A percentile compares a stretch with the other conserved stretches of the same genome.
phyloP scores from a whole-genome alignment of 129 eudicot genomes.

The Ambrosia trifida region DNA sequence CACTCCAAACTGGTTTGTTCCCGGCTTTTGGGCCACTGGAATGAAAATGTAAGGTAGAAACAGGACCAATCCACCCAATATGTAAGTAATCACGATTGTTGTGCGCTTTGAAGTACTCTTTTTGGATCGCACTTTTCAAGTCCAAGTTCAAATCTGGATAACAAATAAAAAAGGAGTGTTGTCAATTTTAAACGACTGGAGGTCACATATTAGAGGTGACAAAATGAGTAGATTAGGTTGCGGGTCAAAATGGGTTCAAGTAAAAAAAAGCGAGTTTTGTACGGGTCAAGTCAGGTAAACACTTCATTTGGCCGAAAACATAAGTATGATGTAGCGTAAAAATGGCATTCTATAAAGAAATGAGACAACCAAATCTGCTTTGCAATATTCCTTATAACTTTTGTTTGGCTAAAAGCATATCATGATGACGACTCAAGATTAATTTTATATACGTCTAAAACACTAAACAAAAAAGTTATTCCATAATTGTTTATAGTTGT shows the following conservation, averaged over 20 bases:
- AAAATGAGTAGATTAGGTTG: neutral
- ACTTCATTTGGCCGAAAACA: neutral
- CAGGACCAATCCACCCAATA: constrained; percentile 84
- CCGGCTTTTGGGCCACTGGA: constrained; percentile 58
- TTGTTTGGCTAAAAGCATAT: neutral
- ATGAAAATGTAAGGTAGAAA: constrained; percentile 79
- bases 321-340: neutral
- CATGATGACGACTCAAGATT: neutral
- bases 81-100: constrained; percentile 71
- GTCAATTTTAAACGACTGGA: neutral
- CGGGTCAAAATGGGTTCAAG: neutral
- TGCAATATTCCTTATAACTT: neutral
- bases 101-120: constrained; percentile 86
- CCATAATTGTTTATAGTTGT: constrained; percentile 18
- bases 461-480: constrained; percentile 13
- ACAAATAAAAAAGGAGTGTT: neutral
- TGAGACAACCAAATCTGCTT: constrained; percentile 13
- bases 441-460: constrained; percentile 3
- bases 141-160: constrained; percentile 54
- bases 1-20: constrained; percentile 59
- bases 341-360: neutral
- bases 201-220: neutral
- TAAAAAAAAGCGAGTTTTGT: neutral
- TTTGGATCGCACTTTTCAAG: constrained; percentile 89
- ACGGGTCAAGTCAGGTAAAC: neutral